These are phyloP conservation scores for Funneliformis caledonium DNA, from an alignment of 371 early-diverging fungal species.

Conservation along the genomic window DNA sequence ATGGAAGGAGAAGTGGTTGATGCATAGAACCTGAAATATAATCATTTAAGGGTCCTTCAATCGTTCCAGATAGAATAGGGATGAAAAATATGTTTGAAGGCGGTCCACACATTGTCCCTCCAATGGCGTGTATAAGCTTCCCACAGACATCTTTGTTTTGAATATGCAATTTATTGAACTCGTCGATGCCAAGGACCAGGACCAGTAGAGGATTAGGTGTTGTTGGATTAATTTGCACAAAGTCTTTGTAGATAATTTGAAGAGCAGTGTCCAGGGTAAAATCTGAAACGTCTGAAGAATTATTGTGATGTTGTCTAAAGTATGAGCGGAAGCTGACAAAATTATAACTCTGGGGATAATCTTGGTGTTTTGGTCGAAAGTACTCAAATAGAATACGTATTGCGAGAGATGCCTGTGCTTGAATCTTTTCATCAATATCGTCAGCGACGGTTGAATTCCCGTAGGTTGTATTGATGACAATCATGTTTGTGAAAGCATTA, in stretches of 20 bases:
- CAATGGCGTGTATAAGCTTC: too few relatives aligned
- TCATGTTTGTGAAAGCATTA: not conserved
- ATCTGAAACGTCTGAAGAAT: too few relatives aligned
- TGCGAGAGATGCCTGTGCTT: not conserved
- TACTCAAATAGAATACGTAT: slow-evolving; percentile 2
- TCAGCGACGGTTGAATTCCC: not conserved
- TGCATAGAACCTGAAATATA: slow-evolving; percentile 21
- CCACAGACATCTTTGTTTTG: too few relatives aligned
- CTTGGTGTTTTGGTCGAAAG: not conserved
- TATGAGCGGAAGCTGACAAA: too few relatives aligned
- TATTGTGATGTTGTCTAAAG: too few relatives aligned
- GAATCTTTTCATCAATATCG: not conserved
- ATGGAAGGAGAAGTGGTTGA: slow-evolving; percentile 8
- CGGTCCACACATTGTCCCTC: not conserved
- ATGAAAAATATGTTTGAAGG: slow-evolving; percentile 13
- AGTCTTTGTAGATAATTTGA: too few relatives aligned
- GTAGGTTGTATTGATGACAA: not conserved
- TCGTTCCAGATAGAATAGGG: not conserved
- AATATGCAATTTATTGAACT: too few relatives aligned
- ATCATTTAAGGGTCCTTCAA: slow-evolving; percentile 12
- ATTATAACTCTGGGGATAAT: too few relatives aligned
- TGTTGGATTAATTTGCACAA: too few relatives aligned
- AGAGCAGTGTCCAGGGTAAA: too few relatives aligned
- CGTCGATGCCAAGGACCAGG: too few relatives aligned
- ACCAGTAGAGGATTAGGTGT: too few relatives aligned